A percentile compares a stretch with the other conserved stretches of the same genome.
phyloP scores from a whole-genome alignment of 495 filamentous ascomycete genomes.

The Aspergillus bertholletiae region DNA sequence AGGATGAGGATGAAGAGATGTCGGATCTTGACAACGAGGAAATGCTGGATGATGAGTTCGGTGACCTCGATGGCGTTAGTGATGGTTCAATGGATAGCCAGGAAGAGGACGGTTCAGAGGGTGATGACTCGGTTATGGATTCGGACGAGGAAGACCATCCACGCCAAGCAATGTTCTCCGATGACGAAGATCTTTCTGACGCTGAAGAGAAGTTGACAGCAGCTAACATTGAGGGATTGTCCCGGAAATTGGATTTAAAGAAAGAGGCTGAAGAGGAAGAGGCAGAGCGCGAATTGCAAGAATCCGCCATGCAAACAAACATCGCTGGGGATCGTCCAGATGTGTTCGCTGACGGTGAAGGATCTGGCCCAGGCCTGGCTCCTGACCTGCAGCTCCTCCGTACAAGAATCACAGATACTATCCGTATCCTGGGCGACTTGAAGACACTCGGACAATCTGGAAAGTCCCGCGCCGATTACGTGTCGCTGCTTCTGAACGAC shows the following conservation, averaged over 20 bases:
- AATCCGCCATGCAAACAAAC: constrained; percentile 91
- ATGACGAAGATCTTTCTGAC: constrained; percentile 88
- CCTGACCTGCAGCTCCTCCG: constrained; percentile 89
- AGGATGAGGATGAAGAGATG: constrained; percentile 10
- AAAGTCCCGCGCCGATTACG: constrained; percentile 82
- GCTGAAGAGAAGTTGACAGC: constrained; percentile 89
- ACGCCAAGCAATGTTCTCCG: constrained; percentile 76
- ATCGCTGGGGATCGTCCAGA: constrained; percentile 77
- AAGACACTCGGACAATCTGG: constrained; percentile 71
- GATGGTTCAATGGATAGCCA: constrained; percentile 50
- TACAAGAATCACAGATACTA: constrained; percentile 86
- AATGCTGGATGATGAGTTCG: constrained; percentile 44
- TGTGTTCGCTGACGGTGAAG: constrained; percentile 58
- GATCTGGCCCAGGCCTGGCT: constrained; percentile 58
- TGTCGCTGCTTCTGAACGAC: constrained; percentile 79
- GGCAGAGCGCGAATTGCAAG: constrained; percentile 61
- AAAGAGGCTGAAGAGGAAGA: constrained; percentile 69
- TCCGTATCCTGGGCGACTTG: constrained; percentile 88
- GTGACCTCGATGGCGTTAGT: constrained; percentile 49
- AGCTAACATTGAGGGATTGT: constrained; percentile 91
- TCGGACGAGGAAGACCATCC: constrained; percentile 62
- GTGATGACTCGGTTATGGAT: constrained; percentile 68
- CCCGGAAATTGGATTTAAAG: constrained; percentile 72
- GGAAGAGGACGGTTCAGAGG: constrained; percentile 52
- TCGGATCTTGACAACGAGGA: constrained; percentile 22